Conservation (phyloP, 2,329 filamentous ascomycete genomes). For the Verticillium nonalfalfae region DNA sequence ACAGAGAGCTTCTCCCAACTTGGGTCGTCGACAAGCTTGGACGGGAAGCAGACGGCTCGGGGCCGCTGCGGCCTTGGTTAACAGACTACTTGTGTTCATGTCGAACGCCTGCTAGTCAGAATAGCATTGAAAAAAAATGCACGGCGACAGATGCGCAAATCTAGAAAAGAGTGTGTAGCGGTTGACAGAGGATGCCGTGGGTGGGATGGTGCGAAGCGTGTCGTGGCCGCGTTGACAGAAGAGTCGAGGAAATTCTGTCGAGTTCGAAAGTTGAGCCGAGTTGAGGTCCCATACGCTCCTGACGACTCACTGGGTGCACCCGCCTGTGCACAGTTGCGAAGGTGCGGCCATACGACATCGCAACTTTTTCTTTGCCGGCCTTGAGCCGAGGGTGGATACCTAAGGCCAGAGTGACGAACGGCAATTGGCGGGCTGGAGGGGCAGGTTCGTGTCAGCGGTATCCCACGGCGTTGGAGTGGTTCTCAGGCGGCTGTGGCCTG, state of each 20-base stretch:
- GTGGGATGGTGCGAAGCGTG: not conserved
- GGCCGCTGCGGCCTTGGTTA: slow-evolving; percentile 35
- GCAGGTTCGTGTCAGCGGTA: not conserved
- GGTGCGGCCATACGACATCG: not conserved
- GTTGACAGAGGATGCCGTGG: not conserved
- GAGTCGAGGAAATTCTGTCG: slow-evolving; percentile 17
- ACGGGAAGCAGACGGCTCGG: slow-evolving; percentile 34
- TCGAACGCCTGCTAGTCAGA: slow-evolving; percentile 12
- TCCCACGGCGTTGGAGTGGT: not conserved
- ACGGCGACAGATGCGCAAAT: not conserved
- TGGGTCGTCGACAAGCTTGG: slow-evolving; percentile 30
- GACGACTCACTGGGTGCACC: too few species aligned
- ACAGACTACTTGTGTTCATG: slow-evolving; percentile 39
- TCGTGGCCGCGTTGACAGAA: not conserved
- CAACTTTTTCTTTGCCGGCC: slow-evolving; percentile 13
- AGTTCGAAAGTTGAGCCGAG: slow-evolving; percentile 11
- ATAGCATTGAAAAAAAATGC: not conserved
- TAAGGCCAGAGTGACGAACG: not conserved
- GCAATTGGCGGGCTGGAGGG: not conserved
- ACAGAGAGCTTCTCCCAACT: slow-evolving; percentile 31
- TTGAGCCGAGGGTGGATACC: slow-evolving; percentile 8
- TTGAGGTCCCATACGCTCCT: not conserved
- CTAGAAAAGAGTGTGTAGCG: not conserved
- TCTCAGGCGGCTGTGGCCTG: not conserved
- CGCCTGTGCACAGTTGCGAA: not conserved